These are phyloP conservation scores for Pisolithus sp. DNA, from an alignment of 768 basidiomycete genomes.

Conservation along the genomic window DNA sequence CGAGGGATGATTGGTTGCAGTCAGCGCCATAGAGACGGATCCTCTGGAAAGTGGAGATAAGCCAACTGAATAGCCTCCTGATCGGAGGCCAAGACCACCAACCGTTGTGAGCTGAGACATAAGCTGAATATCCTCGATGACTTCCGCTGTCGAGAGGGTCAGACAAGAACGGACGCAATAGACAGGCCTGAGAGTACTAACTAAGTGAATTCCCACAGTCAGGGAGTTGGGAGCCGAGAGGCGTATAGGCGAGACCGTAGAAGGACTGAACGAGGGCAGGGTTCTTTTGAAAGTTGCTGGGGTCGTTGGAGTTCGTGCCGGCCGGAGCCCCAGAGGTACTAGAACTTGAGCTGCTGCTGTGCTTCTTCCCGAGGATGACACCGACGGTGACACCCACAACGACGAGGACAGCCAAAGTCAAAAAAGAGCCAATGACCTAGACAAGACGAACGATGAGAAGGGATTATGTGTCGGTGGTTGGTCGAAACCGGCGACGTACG, in stretches of 20 bases:
- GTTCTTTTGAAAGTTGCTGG: constrained; percentile 72
- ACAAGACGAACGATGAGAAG: not conserved
- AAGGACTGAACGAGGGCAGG: constrained; percentile 63
- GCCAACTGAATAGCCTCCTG: not conserved
- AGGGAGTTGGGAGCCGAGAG: constrained; percentile 64
- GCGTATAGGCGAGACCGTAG: constrained; percentile 87
- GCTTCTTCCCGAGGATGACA: constrained; percentile 54
- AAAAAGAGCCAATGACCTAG: constrained; percentile 47
- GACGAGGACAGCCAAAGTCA: constrained; percentile 45
- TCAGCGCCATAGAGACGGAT: constrained; percentile 84
- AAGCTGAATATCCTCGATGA: constrained; percentile 67
- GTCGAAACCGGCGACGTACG: constrained; percentile 33
- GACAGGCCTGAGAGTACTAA: constrained; percentile 12
- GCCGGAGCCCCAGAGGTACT: constrained; percentile 10
- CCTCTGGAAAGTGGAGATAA: constrained; percentile 3
- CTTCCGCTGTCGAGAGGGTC: constrained; percentile 31
- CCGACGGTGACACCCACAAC: constrained; percentile 59
- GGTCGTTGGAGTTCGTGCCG: constrained; percentile 53
- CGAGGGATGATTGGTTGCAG: constrained; percentile 75
- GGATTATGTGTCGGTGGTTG: not conserved
- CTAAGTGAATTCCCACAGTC: constrained; percentile 51
- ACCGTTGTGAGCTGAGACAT: constrained; percentile 78
- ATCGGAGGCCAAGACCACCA: constrained; percentile 4
- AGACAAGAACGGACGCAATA: not conserved
- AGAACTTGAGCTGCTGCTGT: constrained; percentile 25